Conservation (phyloP, 306 rosid genomes). For the Cajanus cajan region DNA sequence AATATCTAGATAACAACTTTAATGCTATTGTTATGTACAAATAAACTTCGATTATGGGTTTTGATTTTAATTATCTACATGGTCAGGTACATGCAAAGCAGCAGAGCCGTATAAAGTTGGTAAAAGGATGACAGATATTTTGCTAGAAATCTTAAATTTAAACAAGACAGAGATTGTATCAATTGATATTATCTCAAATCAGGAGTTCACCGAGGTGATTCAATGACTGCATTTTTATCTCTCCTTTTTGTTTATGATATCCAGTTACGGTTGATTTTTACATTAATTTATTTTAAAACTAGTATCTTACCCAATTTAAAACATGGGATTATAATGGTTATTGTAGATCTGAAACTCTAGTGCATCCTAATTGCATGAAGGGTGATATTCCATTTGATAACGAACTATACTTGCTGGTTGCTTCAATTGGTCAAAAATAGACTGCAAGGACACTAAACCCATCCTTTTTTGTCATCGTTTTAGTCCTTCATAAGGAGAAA, state of each 20-base stretch:
- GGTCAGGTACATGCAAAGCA: constrained; percentile 94
- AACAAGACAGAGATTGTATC: constrained; percentile 94
- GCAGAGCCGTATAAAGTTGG: constrained; percentile 98
- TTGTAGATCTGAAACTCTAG: not conserved
- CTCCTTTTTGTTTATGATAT: not conserved
- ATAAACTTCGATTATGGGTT: not conserved
- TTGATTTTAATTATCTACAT: constrained; percentile 27
- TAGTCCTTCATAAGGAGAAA: not conserved
- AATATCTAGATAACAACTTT: constrained; percentile 36
- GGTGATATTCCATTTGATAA: not conserved
- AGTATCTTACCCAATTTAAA: constrained; percentile 16
- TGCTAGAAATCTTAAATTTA: constrained; percentile 94
- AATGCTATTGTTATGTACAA: constrained; percentile 12
- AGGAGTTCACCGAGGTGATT: constrained; percentile 98
- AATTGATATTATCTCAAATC: constrained; percentile 94
- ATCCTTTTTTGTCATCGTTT: not conserved
- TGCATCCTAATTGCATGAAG: constrained; percentile 18
- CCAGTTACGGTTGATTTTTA: not conserved
- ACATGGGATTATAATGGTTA: constrained; percentile 7
- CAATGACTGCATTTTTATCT: not conserved
- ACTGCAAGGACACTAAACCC: not conserved
- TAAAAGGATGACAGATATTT: constrained; percentile 72
- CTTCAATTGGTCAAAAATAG: not conserved
- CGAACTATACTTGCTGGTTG: not conserved
- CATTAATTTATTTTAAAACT: not conserved